Percentiles rank a stretch among this genome's conserved stretches.
These are phyloP conservation scores for Hericium alpestre DNA, from an alignment of 768 basidiomycete genomes.

Conservation along the genomic window DNA sequence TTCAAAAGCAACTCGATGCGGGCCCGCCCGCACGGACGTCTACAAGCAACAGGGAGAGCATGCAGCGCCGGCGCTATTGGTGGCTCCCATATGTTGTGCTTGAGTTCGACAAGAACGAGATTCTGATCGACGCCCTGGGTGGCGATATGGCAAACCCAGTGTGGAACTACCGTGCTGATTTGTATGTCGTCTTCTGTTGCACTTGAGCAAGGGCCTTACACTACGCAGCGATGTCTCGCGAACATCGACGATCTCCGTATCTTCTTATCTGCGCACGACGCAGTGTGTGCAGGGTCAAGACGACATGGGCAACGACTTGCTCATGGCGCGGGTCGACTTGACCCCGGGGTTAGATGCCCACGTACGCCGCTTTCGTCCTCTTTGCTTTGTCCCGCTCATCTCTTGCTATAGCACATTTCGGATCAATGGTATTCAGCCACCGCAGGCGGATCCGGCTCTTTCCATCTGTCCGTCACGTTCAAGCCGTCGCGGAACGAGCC, in stretches of 20 bases:
- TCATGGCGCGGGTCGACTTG: conserved; percentile 87
- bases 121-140: conserved; percentile 89
- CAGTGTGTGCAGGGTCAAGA: conserved; percentile 62
- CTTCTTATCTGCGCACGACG: conserved; percentile 81
- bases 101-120: conserved; percentile 96
- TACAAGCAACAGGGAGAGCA: conserved; percentile 67
- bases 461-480: conserved; percentile 94
- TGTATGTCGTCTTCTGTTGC: conserved; percentile 44
- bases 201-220: too few relatives aligned
- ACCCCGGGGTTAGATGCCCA: conserved; percentile 74
- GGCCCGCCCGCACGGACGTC: conserved; percentile 43
- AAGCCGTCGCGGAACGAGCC: conserved; percentile 76
- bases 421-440: conserved; percentile 88
- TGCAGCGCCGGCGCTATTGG: conserved; percentile 89
- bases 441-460: conserved; percentile 68
- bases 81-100: conserved; percentile 96
- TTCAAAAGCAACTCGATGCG: conserved; percentile 69
- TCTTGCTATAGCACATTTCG: conserved; percentile 50
- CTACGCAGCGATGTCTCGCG: conserved; percentile 80
- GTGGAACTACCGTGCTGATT: conserved; percentile 94
- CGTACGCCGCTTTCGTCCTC: conserved; percentile 28
- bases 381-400: conserved; percentile 1
- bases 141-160: conserved; percentile 85
- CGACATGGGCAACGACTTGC: conserved; percentile 95
- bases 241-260: conserved; percentile 83